Percentiles rank a stretch among this genome's conserved stretches.
These are phyloP conservation scores for Colletotrichum destructivum DNA, from an alignment of 2,329 filamentous ascomycete genomes.

Conservation along the genomic window DNA sequence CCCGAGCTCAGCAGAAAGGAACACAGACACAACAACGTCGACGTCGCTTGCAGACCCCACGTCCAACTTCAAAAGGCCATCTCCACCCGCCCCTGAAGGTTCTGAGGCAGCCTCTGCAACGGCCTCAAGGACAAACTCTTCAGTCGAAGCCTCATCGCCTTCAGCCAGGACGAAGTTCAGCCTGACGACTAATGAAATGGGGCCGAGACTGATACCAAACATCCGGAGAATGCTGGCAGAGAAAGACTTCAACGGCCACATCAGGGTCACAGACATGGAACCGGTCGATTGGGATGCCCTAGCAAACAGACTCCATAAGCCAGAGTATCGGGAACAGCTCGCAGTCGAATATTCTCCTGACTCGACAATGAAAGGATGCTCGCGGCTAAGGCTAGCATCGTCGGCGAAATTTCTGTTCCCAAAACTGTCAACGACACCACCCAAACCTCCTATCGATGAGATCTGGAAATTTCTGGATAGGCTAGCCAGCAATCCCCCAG, in stretches of 20 bases:
- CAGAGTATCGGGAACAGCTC: not conserved
- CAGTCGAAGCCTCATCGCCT: no score
- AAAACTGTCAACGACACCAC: no score
- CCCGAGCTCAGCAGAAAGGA: no score
- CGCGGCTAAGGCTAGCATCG: not conserved
- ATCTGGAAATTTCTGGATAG: constrained; percentile 15
- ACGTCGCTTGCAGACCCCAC: no score
- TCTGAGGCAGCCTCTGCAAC: no score
- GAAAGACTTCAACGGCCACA: not conserved
- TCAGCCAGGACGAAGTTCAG: not conserved
- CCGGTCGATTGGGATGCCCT: not conserved
- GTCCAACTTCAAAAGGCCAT: no score
- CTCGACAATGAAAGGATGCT: not conserved
- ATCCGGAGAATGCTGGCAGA: not conserved
- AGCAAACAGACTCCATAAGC: not conserved
- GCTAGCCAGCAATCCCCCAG: constrained; percentile 13
- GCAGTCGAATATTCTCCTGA: not conserved
- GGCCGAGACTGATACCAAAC: not conserved
- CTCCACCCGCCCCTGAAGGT: no score
- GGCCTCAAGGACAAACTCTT: no score
- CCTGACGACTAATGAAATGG: not conserved
- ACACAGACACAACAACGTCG: no score
- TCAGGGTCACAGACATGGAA: not conserved
- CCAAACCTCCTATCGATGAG: not conserved
- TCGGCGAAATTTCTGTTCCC: no score